Conservation (phyloP, 2,329 filamentous ascomycete species). For the Dothidotthia symphoricarpi region DNA sequence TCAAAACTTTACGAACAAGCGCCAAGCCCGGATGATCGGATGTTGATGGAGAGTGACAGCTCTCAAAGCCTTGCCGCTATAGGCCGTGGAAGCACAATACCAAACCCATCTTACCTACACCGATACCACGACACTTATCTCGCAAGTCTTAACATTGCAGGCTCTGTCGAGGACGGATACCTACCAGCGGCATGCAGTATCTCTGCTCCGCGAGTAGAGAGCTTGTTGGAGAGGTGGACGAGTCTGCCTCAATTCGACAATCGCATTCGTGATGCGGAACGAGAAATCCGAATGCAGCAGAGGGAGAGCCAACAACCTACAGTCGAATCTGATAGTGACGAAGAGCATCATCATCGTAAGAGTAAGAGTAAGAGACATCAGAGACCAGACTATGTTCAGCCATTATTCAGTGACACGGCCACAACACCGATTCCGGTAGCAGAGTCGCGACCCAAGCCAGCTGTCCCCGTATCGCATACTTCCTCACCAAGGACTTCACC, state of each 20-base stretch:
- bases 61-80: conserved; percentile 24
- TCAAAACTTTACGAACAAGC: conserved; percentile 17
- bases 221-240: conserved; percentile 35
- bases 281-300: conserved; percentile 20
- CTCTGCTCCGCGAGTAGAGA: conserved; percentile 25
- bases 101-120: conserved; percentile 24
- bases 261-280: conserved; percentile 25
- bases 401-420: conserved; percentile 29
- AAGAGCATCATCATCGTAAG: conserved; percentile 14
- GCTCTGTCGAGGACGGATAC: conserved; percentile 21
- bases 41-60: conserved; percentile 34
- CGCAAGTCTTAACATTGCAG: conserved; percentile 21
- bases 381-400: conserved; percentile 18
- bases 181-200: conserved; percentile 25
- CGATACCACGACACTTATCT: conserved; percentile 32
- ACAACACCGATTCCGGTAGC: conserved; percentile 22
- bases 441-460: conserved; percentile 17
- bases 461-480: conserved; percentile 27
- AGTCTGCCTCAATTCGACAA: conserved; percentile 32
- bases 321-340: conserved; percentile 38
- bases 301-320: conserved; percentile 33
- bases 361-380: too few species aligned
- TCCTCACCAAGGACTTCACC: conserved; percentile 24
- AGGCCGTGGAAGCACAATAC: conserved; percentile 4
- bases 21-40: conserved; percentile 12